These are phyloP conservation scores for Pseudogymnoascus sp. DNA, from an alignment of 2,329 filamentous ascomycete species.

Conservation along the genomic window DNA sequence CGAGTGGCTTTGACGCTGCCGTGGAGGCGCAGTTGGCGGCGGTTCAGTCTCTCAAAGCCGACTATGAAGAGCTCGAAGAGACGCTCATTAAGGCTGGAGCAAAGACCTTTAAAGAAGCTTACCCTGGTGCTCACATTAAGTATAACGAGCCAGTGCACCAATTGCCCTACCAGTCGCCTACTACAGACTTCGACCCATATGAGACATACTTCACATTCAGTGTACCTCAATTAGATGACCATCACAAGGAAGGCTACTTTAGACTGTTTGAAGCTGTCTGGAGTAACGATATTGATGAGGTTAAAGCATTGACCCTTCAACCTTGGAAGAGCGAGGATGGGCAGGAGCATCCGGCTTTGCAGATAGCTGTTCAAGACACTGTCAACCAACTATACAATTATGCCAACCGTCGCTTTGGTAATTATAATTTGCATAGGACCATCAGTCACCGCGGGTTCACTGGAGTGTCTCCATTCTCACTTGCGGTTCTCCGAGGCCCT, in stretches of 20 bases:
- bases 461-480: slow-evolving; percentile 49
- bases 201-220: slow-evolving; percentile 18
- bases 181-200: slow-evolving; percentile 15
- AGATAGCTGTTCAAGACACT: slow-evolving; percentile 52
- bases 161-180: slow-evolving; percentile 12
- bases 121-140: slow-evolving; percentile 41
- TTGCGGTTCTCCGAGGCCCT: slow-evolving; percentile 56
- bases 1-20: slow-evolving; percentile 27
- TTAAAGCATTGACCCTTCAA: slow-evolving; percentile 57
- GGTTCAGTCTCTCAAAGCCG: slow-evolving; percentile 42
- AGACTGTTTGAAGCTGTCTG: slow-evolving; percentile 68
- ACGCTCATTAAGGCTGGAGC: slow-evolving; percentile 50
- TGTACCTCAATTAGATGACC: slow-evolving; percentile 41
- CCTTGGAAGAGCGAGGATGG: slow-evolving; percentile 46
- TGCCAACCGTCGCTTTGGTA: slow-evolving; percentile 27
- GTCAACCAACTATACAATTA: slow-evolving; percentile 12
- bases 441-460: slow-evolving; percentile 5
- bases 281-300: slow-evolving; percentile 57
- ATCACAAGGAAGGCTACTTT: slow-evolving; percentile 52
- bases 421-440: too few species aligned
- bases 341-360: slow-evolving; percentile 51
- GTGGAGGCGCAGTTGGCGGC: slow-evolving; percentile 48
- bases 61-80: slow-evolving; percentile 49
- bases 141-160: slow-evolving; percentile 12
- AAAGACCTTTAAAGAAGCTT: slow-evolving; percentile 59